Base-by-base conservation (phyloP, 2,329 filamentous ascomycete genomes). In the Venturia effusa region DNA sequence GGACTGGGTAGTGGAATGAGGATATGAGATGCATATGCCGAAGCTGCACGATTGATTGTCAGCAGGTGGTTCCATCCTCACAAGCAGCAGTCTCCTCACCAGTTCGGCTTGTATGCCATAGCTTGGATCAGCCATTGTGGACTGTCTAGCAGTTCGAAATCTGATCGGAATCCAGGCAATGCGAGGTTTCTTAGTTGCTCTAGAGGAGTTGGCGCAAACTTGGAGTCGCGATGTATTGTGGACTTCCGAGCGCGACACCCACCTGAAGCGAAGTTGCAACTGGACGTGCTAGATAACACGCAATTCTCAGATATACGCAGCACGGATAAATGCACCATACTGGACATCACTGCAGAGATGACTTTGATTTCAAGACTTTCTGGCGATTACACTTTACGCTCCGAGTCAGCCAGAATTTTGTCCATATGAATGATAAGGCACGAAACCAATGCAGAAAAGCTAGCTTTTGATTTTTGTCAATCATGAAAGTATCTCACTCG, bases 11-110 rank as follows among this genome's bases (percentile, higher is more conserved):
- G 70, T 88, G 84, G 74, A 88, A 89, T 48, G 87, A 88, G 60
- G 92, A 97, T 67, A 97, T 81, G 67, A 97, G 85, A 75, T 97
- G 93, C 69, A 97, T 85, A 78, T 97, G 93, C 62, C 87, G 88
- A 72, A 95, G 84, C 90, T 94, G 72, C 22, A 51, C 27, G 45
- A 13, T 5, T 61, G 48, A 40, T 54, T 32, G 41, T 51, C n/a
- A 40, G 37, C 59, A 30, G 37, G n/a, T 40, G 30, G 22, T 60
- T 37, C 19, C 40, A 43, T n/a, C 30, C 24, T 32, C 43, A 27
- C n/a, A 19, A 39, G 55, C 55, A 27, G 40, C 59, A 40, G 37
- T 40, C 15, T 43, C 59, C 72, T 64, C 73, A 78, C 77, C 67
- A 80, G 72, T 62, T 77, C 76, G 63, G 72, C 71, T 66, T 76